A percentile compares a stretch with the other conserved stretches of the same genome.
Conservation (phyloP, 1,139 yeast genomes). For the Blastobotrys elegans region DNA sequence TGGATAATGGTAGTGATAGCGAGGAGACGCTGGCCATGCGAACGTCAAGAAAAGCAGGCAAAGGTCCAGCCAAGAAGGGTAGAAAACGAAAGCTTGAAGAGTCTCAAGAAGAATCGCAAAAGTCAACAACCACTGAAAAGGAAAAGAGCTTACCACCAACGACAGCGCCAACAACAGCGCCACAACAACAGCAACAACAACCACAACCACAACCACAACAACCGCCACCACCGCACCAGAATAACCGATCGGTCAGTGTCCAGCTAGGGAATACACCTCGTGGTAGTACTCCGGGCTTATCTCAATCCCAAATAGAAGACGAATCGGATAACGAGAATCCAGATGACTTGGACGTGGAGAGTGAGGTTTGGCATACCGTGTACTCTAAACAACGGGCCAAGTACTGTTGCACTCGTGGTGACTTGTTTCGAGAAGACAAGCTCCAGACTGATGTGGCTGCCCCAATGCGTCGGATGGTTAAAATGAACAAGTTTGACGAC, state of each 20-base stretch:
- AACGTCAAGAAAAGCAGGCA: slow-evolving; percentile 21
- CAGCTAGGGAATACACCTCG: slow-evolving; percentile 10
- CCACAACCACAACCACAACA: not conserved
- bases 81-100: slow-evolving; percentile 28
- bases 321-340: slow-evolving; percentile 36
- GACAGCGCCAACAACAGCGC: not conserved
- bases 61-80: slow-evolving; percentile 26
- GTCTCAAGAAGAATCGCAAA: slow-evolving; percentile 2
- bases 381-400: slow-evolving; percentile 78
- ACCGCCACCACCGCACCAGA: not conserved
- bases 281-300: slow-evolving; percentile 13
- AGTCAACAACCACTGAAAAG: not conserved
- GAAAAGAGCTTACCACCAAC: not conserved
- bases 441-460: slow-evolving; percentile 69
- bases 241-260: slow-evolving; percentile 2
- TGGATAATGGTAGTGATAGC: slow-evolving; percentile 23
- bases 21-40: slow-evolving; percentile 14
- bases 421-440: slow-evolving; percentile 53
- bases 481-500: slow-evolving; percentile 34
- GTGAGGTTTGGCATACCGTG: slow-evolving; percentile 73
- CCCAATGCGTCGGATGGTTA: slow-evolving; percentile 33
- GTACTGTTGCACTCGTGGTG: slow-evolving; percentile 64
- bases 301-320: slow-evolving; percentile 13
- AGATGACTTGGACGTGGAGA: slow-evolving; percentile 57
- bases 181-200: not conserved